Evolutionary conservation across 2,329 filamentous ascomycete species (phyloP), one percentile per base, ranked within the genome.

Genomic region (Stagonosporopsis chrysanthemi): DNA sequence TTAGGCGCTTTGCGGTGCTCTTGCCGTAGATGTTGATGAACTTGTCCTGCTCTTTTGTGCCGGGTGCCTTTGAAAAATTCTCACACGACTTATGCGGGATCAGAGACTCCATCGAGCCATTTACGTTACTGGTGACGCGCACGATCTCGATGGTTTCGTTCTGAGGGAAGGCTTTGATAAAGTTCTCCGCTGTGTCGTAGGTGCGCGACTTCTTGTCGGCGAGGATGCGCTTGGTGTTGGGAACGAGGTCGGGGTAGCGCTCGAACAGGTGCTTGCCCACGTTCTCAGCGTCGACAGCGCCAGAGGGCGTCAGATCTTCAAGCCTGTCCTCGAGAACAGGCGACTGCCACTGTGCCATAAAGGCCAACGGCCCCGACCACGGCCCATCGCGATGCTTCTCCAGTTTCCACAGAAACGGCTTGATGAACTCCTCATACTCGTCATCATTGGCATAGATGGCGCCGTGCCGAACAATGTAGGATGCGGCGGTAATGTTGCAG

Each of bases 251-350:
- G 33, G 83, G 83, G 61, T 86, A 79, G 14, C 87, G 81, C 0
- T 81, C 81, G 8, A 83, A 75, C 51, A 89, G 85, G 9, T 86
- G 84, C 42, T 78, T 79, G n/a, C 86, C 86, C 9, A 86, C 82
- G 24, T 81, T 78, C 29, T 85, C 86, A 35, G 88, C 73, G 8
- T 86, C 77, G 55, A 85, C 83, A 0, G 69, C 70, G 24, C 70
- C 70, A 11, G 64, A 68, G 2, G 69, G 69, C 12, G 69, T 70
- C 46, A 71, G 52, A 12, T 71, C 64, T 31, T 71, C 68, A 2
- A 81, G 73, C 61, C 84, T 84, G 12, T 83, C 81, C 22, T 84
- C 77, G 43, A 75, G 80, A 39, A 87, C 75, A 2, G 86, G 86
- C 0, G 83, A 77, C 9, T 78, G 76, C 86, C 86, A 89, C 28